phyloP scores from a whole-genome alignment of 129 eudicot genomes.

The sunflower (Helianthus annuus) region DNA sequence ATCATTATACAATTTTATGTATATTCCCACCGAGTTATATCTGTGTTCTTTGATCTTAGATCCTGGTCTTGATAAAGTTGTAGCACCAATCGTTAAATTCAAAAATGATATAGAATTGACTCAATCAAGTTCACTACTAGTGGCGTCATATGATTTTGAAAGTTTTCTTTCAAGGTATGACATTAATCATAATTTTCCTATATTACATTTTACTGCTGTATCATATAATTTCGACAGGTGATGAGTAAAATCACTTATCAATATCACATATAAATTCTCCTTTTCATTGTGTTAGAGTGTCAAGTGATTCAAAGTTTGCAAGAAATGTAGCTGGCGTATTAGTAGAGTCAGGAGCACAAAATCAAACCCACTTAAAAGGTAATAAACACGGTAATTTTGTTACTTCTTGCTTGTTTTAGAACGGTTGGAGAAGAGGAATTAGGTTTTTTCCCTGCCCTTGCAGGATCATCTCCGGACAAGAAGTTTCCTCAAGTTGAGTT shows the following conservation, averaged over 20 bases:
- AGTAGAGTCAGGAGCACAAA: conserved; percentile 57
- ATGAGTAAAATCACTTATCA: not conserved
- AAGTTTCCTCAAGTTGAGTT: conserved; percentile 92
- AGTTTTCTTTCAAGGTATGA: conserved; percentile 54
- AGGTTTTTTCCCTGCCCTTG: conserved; percentile 19
- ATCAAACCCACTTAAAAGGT: conserved; percentile 60
- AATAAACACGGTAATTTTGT: conserved; percentile 17
- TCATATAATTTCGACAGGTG: not conserved
- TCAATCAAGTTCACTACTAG: conserved; percentile 63
- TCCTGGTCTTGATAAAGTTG: conserved; percentile 86
- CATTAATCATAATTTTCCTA: not conserved
- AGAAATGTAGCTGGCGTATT: conserved; percentile 78
- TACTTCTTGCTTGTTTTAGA: conserved; percentile 1
- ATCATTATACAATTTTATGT: not conserved
- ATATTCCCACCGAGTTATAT: not conserved
- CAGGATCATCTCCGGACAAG: conserved; percentile 88
- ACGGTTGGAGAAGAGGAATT: conserved; percentile 15
- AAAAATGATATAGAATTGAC: conserved; percentile 39
- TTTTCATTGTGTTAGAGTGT: conserved; percentile 43
- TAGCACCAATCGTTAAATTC: conserved; percentile 70
- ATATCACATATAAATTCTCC: not conserved
- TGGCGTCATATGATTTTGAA: conserved; percentile 60
- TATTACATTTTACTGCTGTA: not conserved
- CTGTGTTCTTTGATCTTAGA: conserved; percentile 44
- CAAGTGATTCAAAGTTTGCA: conserved; percentile 68